Evolutionary conservation across 257 asterid genomes (phyloP).

Genomic region (Solanum lycopersicoides): DNA sequence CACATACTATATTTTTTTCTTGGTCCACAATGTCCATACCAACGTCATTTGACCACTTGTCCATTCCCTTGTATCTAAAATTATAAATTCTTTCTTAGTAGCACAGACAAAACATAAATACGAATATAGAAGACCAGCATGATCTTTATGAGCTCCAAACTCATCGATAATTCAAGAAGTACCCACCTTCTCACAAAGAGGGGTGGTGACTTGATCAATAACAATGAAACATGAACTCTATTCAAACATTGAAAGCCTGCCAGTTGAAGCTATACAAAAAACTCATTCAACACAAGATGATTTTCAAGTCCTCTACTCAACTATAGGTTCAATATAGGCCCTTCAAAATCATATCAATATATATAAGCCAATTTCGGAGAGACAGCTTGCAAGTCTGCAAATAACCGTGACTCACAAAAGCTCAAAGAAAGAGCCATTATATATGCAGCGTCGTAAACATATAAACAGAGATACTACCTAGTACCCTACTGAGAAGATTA

Average conservation of each 20-base stretch:
- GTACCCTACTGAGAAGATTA: background rate
- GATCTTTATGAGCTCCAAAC: background rate
- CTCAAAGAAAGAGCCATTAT: background rate
- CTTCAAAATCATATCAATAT: background rate
- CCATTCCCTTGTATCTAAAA: too few relatives aligned
- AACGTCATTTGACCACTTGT: too few relatives aligned
- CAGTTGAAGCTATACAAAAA: background rate
- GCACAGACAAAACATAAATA: too few relatives aligned
- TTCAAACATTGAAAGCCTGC: background rate
- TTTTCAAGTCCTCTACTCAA: background rate
- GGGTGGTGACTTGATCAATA: background rate
- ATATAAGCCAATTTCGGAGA: background rate
- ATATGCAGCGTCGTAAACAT: background rate
- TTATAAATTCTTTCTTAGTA: too few relatives aligned
- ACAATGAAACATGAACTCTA: background rate
- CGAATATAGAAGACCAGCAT: background rate
- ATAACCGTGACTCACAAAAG: background rate
- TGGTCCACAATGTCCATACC: too few relatives aligned
- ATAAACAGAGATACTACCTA: background rate
- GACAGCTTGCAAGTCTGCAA: background rate
- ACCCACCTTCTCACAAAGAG: background rate
- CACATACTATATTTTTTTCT: too few relatives aligned
- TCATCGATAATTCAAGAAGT: background rate
- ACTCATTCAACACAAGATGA: background rate
- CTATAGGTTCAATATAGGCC: background rate